Conservation (phyloP, 2,329 filamentous ascomycete species). For the Niveomyces coronatus region DNA sequence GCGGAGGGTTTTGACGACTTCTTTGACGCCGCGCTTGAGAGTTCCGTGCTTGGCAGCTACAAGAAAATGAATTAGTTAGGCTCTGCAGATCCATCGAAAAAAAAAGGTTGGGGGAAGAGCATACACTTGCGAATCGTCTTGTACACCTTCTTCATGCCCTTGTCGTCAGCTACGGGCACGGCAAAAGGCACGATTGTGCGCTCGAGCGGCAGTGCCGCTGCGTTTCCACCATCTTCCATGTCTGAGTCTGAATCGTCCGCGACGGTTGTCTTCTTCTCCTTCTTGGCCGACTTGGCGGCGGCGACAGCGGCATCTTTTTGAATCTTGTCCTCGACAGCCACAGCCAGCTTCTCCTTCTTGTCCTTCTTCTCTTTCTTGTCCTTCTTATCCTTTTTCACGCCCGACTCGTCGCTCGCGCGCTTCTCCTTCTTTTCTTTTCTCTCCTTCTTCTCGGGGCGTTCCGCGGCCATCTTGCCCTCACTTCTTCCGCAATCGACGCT, state of each 20-base stretch:
- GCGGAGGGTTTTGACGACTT: constrained; percentile 96
- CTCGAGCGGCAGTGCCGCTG: constrained; percentile 30
- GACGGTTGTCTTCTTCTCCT: constrained; percentile 21
- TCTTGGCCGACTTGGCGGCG: constrained; percentile 18
- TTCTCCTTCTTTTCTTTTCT: constrained; percentile 55
- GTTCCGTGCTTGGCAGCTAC: constrained; percentile 89
- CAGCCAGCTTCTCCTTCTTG: constrained; percentile 60
- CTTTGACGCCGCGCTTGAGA: constrained; percentile 96
- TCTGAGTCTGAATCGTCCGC: constrained; percentile 36
- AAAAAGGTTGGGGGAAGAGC: constrained; percentile 14
- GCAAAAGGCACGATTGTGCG: constrained; percentile 73
- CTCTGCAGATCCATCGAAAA: background rate
- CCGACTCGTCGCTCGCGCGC: constrained; percentile 43
- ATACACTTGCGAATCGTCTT: constrained; percentile 48
- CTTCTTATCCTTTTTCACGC: constrained; percentile 46
- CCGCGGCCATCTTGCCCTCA: constrained; percentile 38
- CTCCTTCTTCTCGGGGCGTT: constrained; percentile 40
- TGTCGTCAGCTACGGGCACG: constrained; percentile 68
- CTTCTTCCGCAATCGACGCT: too few species aligned
- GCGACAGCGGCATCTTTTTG: constrained; percentile 43
- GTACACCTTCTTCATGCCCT: constrained; percentile 55
- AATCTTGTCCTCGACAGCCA: constrained; percentile 55
- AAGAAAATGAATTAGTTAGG: background rate
- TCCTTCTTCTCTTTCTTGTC: constrained; percentile 60
- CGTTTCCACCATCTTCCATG: constrained; percentile 26